These are phyloP conservation scores for Purpureocillium takamizusanense DNA, from an alignment of 2,329 filamentous ascomycete genomes.

Conservation along the genomic window DNA sequence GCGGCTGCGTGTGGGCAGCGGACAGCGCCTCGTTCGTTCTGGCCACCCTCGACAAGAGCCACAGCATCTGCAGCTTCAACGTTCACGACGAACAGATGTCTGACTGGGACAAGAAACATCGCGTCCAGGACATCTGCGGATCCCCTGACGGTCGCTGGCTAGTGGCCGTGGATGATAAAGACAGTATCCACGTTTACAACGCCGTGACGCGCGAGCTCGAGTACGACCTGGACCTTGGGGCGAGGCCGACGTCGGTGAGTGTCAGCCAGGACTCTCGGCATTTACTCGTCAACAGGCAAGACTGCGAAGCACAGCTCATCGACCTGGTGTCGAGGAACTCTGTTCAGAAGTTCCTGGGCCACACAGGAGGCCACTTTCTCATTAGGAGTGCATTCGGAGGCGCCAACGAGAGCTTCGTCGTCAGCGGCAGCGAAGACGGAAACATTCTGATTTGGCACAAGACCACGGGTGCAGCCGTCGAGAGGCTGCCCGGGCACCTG, in stretches of 20 bases:
- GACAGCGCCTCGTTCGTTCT: slow-evolving; percentile 73
- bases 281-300: slow-evolving; percentile 73
- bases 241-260: slow-evolving; percentile 66
- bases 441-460: slow-evolving; percentile 87
- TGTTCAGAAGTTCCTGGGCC: slow-evolving; percentile 68
- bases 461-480: slow-evolving; percentile 66
- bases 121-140: slow-evolving; percentile 78
- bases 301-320: slow-evolving; percentile 69
- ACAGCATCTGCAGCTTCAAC: slow-evolving; percentile 64
- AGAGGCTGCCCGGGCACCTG: slow-evolving; percentile 65
- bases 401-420: slow-evolving; percentile 82
- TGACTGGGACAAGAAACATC: slow-evolving; percentile 60
- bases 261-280: slow-evolving; percentile 75
- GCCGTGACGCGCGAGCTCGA: slow-evolving; percentile 64
- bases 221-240: slow-evolving; percentile 58
- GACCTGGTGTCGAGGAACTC: slow-evolving; percentile 64
- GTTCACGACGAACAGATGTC: slow-evolving; percentile 51
- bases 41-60: slow-evolving; percentile 60
- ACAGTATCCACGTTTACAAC: slow-evolving; percentile 74
- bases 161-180: slow-evolving; percentile 64
- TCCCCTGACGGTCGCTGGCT: slow-evolving; percentile 73
- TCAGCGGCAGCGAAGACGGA: slow-evolving; percentile 79
- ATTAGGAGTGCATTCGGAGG: slow-evolving; percentile 83
- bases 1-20: slow-evolving; percentile 79
- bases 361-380: slow-evolving; percentile 65